Evolutionary conservation across 2,329 filamentous ascomycete species (phyloP), one percentile per base, ranked within the genome.

Genomic region (Cryphonectria japonica): DNA sequence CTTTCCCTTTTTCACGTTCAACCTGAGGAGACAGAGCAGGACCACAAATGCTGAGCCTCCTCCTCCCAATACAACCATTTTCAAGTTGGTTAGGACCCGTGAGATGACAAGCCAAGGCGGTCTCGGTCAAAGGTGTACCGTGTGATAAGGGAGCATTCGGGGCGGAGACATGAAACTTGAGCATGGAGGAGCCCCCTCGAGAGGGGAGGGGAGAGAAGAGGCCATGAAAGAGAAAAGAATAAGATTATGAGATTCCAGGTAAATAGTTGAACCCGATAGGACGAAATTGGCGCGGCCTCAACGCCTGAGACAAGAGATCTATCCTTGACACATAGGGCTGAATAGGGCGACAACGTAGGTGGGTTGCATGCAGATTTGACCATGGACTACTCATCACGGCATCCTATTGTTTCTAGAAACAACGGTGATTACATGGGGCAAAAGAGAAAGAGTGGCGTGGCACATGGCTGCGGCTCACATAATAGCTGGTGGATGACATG

Each of bases 391-490:
- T 16, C 26, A 26, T 0, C n/a, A 29, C 14, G 7, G 29, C 29
- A 59, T 19, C 54, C 16, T 19, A 29, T 34, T 34, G 29, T 5
- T 34, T 19, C 54, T 34, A 13, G 13, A 29, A 29, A 59, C 13
- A 19, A 13, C 54, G 26, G 13, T 26, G 54, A 16, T 19, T 5
- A 19, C 13, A 29, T 16, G 14, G 14, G 14, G 54, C 26, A 59
- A 32, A 19, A 19, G 13, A 16, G 4, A 19, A 29, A 32, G 13
- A 59, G n/a, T 32, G 29, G 54, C 19, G 29, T 16, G 6, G 26
- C 13, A 59, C 54, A 29, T 59, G 54, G 32, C 54, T 59, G 54
- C 29, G 14, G 54, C 54, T 59, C 54, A 59, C 54, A 32, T 59
- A 34, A 34, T 19, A 57, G 0, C 52, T n/a, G 9, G 16, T 46